Base-by-base conservation (phyloP, 2,329 filamentous ascomycete genomes). In the Pyricularia grisea region DNA sequence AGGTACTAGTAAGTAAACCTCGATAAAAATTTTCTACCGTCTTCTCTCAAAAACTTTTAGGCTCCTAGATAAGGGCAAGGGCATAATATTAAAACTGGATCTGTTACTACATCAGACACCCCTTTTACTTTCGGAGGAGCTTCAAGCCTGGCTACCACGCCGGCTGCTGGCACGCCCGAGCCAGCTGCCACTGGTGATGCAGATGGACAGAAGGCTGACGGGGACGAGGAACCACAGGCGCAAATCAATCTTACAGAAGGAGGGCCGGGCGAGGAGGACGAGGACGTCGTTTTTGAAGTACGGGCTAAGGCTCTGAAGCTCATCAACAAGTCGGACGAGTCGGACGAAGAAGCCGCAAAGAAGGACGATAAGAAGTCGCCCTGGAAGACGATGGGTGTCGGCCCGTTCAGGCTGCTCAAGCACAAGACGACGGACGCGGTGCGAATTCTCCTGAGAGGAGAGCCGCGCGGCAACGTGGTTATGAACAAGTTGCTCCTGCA, bases 381-480 rank as follows among this genome's bases (percentile, higher is more conserved):
- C 1, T 96, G 91, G 91, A 81, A 84, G 33, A 88, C 85, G 0
- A 87, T 90, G 76, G 92, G 92, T 64, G 81, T 92, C 9, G 93
- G 93, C 0, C 85, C 87, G 12, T 80, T 94, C 68, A 89, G 91
- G 58, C 76, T 97, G 17, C 82, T 96, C 71, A 90, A 90, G 78
- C 85, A 94, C 80, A 91, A 92, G 76, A 83, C 84, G 20, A 92
- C 88, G 0, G 87, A 86, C 25, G 83, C 85, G 31, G 85, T 89
- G 4, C 87, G 92, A 60, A 80, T 95, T 65, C 79, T 96, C 25
- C 80, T 94, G 71, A 88, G 92, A 67, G 87, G 87, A n/a, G 90
- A 93, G 72, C 91, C 92, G 0, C 85, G 88, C 71, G 92, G 92
- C 20, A 86, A 90, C 58, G 82, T 94, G 65, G 85, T 90, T 3